Conservation (phyloP, 805 yeast species). For the Yueomyces sinensis region DNA sequence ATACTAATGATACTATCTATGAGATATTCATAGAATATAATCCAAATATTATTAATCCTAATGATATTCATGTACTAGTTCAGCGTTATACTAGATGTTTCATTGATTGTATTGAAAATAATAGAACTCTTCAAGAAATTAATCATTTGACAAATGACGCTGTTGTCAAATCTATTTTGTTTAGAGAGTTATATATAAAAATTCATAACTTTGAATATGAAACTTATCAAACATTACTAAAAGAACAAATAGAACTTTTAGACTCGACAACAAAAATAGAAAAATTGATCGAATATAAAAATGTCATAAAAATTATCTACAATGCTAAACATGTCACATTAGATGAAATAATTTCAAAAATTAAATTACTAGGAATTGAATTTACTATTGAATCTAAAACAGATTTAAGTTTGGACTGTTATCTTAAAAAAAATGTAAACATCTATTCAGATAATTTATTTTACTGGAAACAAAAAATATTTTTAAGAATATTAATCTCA, state of each 20-base stretch:
- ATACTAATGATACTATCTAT: background rate
- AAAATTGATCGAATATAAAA: background rate
- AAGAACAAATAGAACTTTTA: background rate
- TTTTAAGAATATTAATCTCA: constrained; percentile 36
- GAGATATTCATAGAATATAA: background rate
- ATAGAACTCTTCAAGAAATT: background rate
- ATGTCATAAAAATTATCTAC: constrained; percentile 29
- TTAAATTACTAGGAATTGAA: constrained; percentile 39
- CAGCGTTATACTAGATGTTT: background rate
- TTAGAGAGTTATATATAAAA: background rate
- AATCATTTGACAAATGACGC: background rate
- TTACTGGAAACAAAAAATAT: constrained; percentile 56
- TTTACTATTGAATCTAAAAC: constrained; percentile 34
- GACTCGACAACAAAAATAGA: background rate
- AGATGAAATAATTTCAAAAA: constrained; percentile 41
- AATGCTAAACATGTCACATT: constrained; percentile 43
- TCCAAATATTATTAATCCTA: background rate
- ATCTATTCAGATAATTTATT: too few relatives aligned
- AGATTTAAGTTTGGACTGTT: constrained; percentile 52
- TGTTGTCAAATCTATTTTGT: too few relatives aligned
- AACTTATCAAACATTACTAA: background rate
- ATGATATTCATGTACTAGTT: background rate
- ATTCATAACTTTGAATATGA: background rate
- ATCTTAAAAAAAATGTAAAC: constrained; percentile 56
- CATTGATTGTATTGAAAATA: background rate